phyloP scores from a whole-genome alignment of 371 early-diverging fungal species.

The Apophysomyces ossiformis region DNA sequence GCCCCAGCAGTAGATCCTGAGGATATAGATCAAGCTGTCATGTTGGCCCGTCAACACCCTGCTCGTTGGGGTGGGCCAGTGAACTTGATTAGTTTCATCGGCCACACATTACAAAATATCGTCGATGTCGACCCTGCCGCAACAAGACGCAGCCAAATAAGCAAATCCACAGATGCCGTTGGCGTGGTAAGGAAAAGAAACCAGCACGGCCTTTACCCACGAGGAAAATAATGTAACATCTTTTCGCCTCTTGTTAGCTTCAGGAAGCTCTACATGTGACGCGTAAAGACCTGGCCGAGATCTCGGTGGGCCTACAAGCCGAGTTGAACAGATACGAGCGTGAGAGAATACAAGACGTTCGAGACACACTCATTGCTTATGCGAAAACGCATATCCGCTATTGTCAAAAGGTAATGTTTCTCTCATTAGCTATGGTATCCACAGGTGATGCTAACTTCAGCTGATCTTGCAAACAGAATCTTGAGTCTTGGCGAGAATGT shows the following conservation, averaged over 20 bases:
- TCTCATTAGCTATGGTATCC: no score
- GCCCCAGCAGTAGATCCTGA: constrained; percentile 49
- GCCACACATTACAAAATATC: constrained; percentile 79
- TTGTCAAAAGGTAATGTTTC: constrained; percentile 64
- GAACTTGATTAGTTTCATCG: constrained; percentile 59
- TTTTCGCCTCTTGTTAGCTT: constrained; percentile 34
- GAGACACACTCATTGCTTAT: constrained; percentile 73
- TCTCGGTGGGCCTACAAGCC: constrained; percentile 75
- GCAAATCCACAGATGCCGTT: constrained; percentile 81
- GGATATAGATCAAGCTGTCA: constrained; percentile 24
- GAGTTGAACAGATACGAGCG: constrained; percentile 90
- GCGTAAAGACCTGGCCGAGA: constrained; percentile 67
- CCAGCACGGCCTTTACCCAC: not conserved
- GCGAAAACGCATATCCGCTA: constrained; percentile 82
- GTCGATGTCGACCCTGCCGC: constrained; percentile 93
- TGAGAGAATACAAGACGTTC: constrained; percentile 83
- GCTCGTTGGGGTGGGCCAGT: constrained; percentile 29
- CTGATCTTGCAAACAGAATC: constrained; percentile 39
- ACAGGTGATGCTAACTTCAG: not conserved
- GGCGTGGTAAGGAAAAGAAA: constrained; percentile 35
- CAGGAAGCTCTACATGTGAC: constrained; percentile 76
- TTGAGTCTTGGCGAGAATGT: constrained; percentile 62
- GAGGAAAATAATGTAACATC: not conserved
- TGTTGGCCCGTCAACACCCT: constrained; percentile 30
- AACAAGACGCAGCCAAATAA: constrained; percentile 83